phyloP scores from a whole-genome alignment of 306 rosid genomes.

The Carpinus fangiana region DNA sequence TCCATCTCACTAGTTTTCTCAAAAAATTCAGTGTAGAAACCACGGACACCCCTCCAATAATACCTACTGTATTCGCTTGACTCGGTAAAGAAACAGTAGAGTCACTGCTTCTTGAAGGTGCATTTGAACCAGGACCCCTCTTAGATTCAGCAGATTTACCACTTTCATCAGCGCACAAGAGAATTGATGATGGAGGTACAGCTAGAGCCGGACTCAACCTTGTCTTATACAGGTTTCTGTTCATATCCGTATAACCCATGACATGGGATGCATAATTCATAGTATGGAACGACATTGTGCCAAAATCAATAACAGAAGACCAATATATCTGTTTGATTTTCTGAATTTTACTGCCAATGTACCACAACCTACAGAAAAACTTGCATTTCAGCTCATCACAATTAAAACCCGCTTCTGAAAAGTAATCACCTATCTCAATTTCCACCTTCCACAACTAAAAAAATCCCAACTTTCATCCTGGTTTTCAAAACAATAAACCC shows the following conservation, averaged over 20 bases:
- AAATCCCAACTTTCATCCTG: conserved; percentile 31
- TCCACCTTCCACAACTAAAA: not conserved
- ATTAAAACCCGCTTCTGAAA: conserved; percentile 1
- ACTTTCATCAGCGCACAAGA: conserved; percentile 50
- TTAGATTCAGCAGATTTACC: conserved; percentile 41
- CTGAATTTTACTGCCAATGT: not conserved
- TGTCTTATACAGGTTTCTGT: conserved; percentile 37
- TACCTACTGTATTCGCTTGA: conserved; percentile 52
- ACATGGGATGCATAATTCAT: conserved; percentile 42
- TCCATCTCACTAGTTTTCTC: conserved; percentile 55
- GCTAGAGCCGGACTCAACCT: conserved; percentile 54
- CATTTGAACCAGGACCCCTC: conserved; percentile 38
- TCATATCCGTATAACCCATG: conserved; percentile 36
- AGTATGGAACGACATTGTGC: conserved; percentile 40
- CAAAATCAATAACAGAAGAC: conserved; percentile 5
- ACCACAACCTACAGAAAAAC: not conserved
- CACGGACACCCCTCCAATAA: conserved; percentile 72
- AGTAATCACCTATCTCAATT: not conserved
- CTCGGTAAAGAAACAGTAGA: conserved; percentile 35
- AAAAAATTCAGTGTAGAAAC: conserved; percentile 59
- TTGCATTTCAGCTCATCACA: not conserved
- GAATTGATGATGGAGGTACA: conserved; percentile 48
- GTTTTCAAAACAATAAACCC: conserved; percentile 16
- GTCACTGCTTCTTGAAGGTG: conserved; percentile 36
- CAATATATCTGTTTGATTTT: not conserved